Evolutionary conservation across 257 asterid genomes (phyloP).

Genomic region (Lycium ferocissimum): DNA sequence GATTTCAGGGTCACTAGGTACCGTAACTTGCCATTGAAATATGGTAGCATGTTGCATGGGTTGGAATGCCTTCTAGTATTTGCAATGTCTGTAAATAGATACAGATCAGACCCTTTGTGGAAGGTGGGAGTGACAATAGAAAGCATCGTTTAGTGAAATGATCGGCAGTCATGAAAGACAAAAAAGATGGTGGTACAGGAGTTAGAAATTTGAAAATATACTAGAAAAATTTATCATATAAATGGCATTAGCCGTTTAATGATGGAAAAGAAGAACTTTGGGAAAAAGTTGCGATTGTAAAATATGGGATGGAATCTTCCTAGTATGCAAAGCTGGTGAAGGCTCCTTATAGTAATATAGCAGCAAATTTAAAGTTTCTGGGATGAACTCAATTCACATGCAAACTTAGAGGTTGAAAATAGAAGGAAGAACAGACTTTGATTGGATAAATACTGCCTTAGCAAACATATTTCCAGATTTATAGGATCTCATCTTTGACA

Average conservation of each 20-base stretch:
- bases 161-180: neutral
- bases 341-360: neutral
- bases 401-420: neutral
- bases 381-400: neutral
- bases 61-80: neutral
- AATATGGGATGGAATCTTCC: conserved; percentile 8
- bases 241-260: neutral
- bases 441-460: neutral
- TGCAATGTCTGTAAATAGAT: neutral
- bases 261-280: neutral
- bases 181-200: neutral
- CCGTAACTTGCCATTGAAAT: neutral
- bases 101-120: neutral
- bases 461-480: neutral
- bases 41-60: neutral
- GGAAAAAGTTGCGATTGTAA: neutral
- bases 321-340: neutral
- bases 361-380: neutral
- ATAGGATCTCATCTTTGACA: neutral
- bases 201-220: neutral
- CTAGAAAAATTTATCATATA: neutral
- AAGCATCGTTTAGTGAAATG: neutral
- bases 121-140: neutral
- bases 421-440: neutral
- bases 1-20: neutral